Evolutionary conservation across 352 stramenopile genomes (phyloP).

Genomic region (Phytophthora pisi): DNA sequence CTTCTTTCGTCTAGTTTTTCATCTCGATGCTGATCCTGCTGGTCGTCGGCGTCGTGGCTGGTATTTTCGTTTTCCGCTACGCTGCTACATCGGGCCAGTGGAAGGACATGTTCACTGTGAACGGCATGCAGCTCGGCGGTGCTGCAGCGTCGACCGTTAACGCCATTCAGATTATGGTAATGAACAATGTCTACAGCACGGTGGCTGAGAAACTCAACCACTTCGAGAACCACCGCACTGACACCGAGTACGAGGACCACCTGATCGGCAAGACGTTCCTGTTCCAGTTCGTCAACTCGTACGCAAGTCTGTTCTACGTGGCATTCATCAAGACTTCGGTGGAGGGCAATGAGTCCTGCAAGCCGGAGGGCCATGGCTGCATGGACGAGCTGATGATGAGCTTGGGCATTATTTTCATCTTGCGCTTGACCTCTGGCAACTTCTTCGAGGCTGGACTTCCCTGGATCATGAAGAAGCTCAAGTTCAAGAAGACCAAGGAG

Average conservation of each 20-base stretch:
- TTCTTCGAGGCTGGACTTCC: constrained; percentile 80
- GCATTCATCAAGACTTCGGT: constrained; percentile 81
- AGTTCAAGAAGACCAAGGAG: constrained; percentile 13
- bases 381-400: constrained; percentile 83
- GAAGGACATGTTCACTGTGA: constrained; percentile 66
- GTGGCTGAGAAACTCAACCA: constrained; percentile 72
- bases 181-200: constrained; percentile 77
- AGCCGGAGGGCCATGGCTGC: constrained; percentile 52
- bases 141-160: constrained; percentile 76
- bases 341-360: constrained; percentile 54
- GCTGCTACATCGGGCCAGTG: constrained; percentile 55
- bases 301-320: constrained; percentile 82
- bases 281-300: constrained; percentile 89
- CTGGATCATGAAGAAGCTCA: constrained; percentile 74
- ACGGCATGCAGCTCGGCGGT: constrained; percentile 50
- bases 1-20: constrained; percentile 47
- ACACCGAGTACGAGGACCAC: constrained; percentile 96
- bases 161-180: constrained; percentile 81
- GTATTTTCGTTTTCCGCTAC: constrained; percentile 81
- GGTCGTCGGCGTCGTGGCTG: constrained; percentile 65
- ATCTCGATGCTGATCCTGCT: constrained; percentile 74
- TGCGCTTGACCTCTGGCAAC: constrained; percentile 75
- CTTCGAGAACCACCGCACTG: constrained; percentile 96
- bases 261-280: constrained; percentile 84
- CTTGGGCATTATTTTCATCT: constrained; percentile 75